Base-by-base conservation (phyloP, 1,284 basidiomycete species). In the Ustilago bromivora region DNA sequence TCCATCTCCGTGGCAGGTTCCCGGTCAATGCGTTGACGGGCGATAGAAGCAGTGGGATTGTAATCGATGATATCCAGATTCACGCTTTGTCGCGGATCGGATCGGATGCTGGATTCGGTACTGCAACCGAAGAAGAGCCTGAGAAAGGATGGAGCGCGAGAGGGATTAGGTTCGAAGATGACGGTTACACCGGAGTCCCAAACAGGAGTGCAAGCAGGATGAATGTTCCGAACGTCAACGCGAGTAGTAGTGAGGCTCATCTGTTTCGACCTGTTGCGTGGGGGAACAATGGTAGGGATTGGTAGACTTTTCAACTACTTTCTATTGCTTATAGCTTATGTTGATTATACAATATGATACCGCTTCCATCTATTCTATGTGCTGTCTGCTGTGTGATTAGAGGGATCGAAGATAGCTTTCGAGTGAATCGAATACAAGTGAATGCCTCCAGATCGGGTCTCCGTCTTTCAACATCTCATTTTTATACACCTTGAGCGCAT, bases 1-100 rank as follows among this genome's bases (percentile, higher is more conserved):
- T 70, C 3, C 57, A 62, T 15, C 61, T 76, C 9, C 63, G 73
- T 0, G 73, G 68, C 1, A 19, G 73, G 4, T 76, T 71, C 65
- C 73, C 73, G 4, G 38, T n/a, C 2, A 76, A 76, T 43, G 73
- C 73, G 0, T 51, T 76, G n/a, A 62, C 52, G 0, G 54, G 54
- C 0, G 36, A 56, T 15, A 32, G 73, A 3, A 56, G 51, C 4
- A 71, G 68, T 19, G 68, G 64, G 1, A 71, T 76, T 54, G 47
- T 71, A 3, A 61, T 76, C 4, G 68, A 68, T 28, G 59, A 74
- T 19, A 31, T 65, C 13, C 59, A 68, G 8, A 65, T 72, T 19
- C 71, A 72, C 12, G 71, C 71, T 0, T 52, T 72, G 9, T 46
- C 43, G 7, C 43, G 43, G 8, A 46, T 46, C 43, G 43, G n/a